Evolutionary conservation across 2,329 filamentous ascomycete genomes (phyloP), one percentile per base, ranked within the genome.

Genomic region (Trichoderma oligosporum): DNA sequence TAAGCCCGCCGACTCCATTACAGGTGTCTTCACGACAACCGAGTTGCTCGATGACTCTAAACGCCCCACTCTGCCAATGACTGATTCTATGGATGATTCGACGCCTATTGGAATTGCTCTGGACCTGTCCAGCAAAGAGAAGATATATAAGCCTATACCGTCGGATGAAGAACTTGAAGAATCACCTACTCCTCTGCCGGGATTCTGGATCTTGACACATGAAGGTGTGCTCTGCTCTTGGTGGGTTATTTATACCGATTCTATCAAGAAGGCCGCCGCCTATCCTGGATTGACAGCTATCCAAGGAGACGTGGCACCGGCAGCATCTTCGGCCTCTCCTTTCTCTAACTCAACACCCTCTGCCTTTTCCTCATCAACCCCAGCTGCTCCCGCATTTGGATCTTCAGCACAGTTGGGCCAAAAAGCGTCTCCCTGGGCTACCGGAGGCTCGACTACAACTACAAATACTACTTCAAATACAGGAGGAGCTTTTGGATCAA

Each of bases 221-320:
- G 90, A 97, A 66, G 94, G 94, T 62, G 75, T 96, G 8, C 77
- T 99, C 14, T 85, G 84, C 44, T 82, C 85, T 11, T 99, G 93
- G 91, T 97, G 93, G 90, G 74, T 97, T 41, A 82, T 97, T 18
- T 97, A 97, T 73, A 84, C 88, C 33, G 91, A 95, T 39, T 91
- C 93, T 2, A 85, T 99, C 60, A 83, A 86, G 59, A 78, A 86
- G 64, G 86, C 86, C 3, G 84, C 83, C 6, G 82, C 83, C 0
- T 97, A 91, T 70, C 82, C 87, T 38, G 89, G 88, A 4, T 76
- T 97, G 61, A 75, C 79, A 38, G 75, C 73, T 42, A 76, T 75
- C 29, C 75, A 77, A 58, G 71, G 72, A 2, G 61, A 66, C 14
- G 58, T 69, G 62, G 64, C 70, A 3, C 58, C 72, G 53, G 63